Conservation (phyloP, 345 rosid genomes). For the Iberis pinnata region DNA sequence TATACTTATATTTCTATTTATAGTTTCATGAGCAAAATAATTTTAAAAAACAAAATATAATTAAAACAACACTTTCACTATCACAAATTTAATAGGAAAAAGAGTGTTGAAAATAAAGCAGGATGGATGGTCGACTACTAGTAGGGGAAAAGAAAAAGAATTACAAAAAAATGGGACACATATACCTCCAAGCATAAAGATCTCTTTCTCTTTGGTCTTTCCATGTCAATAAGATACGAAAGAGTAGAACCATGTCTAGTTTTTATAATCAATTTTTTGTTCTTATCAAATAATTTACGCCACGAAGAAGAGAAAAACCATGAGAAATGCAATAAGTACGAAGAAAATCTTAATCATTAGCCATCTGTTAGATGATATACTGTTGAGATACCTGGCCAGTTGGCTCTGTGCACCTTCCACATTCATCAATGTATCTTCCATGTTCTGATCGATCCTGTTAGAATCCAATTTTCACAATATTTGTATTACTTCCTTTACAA, state of each 20-base stretch:
- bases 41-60: too few species aligned
- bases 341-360: slow-evolving; percentile 76
- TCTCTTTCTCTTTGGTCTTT: slow-evolving; percentile 5
- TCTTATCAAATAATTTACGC: slow-evolving; percentile 29
- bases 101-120: too few species aligned
- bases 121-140: too few species aligned
- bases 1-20: too few species aligned
- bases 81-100: too few species aligned
- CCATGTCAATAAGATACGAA: slow-evolving; percentile 26
- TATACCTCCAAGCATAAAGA: too few species aligned
- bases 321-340: slow-evolving; percentile 61
- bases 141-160: too few species aligned
- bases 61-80: too few species aligned
- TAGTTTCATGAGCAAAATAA: too few species aligned
- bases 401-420: slow-evolving; percentile 79
- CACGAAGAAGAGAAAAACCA: slow-evolving; percentile 78
- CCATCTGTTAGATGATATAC: slow-evolving; percentile 79
- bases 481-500: background rate
- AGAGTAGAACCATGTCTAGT: slow-evolving; percentile 3
- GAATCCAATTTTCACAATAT: background rate
- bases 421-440: slow-evolving; percentile 60
- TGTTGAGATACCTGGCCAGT: slow-evolving; percentile 59
- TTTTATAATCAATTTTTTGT: slow-evolving; percentile 12
- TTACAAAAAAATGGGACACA: too few species aligned
- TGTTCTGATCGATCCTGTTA: slow-evolving; percentile 71